These are phyloP conservation scores for Castanea sativa DNA, from an alignment of 306 rosid species.

Conservation along the genomic window DNA sequence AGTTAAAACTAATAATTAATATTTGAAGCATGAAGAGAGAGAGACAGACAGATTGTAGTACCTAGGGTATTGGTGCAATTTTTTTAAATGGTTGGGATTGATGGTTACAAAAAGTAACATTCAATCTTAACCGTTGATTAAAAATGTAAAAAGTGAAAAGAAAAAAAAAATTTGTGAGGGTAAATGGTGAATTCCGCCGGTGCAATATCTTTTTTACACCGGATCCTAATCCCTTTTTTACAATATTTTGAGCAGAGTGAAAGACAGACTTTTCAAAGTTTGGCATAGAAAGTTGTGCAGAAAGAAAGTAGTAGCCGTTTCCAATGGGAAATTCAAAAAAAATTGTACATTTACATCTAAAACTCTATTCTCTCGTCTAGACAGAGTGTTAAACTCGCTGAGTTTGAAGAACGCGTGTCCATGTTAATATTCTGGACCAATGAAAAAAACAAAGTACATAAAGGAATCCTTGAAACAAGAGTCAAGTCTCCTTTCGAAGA, in stretches of 20 bases:
- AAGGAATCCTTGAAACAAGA: neutral
- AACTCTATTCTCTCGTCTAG: conserved; percentile 4
- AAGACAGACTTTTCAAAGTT: conserved; percentile 43
- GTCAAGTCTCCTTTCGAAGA: too few relatives aligned
- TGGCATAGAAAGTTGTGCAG: conserved; percentile 31
- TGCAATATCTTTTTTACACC: too few relatives aligned
- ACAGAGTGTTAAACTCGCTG: neutral
- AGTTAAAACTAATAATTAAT: conserved; percentile 20
- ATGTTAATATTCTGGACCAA: neutral
- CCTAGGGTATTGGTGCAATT: neutral
- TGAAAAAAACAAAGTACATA: neutral
- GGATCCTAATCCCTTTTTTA: conserved; percentile 10
- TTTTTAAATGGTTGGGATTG: too few relatives aligned
- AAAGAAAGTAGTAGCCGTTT: conserved; percentile 28
- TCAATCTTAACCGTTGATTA: too few relatives aligned
- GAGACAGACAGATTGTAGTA: conserved; percentile 2
- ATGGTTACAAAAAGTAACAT: too few relatives aligned
- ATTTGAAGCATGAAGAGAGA: conserved; percentile 41
- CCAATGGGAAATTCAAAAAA: conserved; percentile 25
- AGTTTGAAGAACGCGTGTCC: neutral
- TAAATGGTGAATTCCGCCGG: too few relatives aligned
- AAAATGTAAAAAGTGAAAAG: too few relatives aligned
- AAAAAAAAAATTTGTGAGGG: too few relatives aligned
- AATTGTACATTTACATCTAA: neutral
- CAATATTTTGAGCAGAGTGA: conserved; percentile 20